phyloP scores from a whole-genome alignment of 176 grass and related monocot species.

The Zea mays region DNA sequence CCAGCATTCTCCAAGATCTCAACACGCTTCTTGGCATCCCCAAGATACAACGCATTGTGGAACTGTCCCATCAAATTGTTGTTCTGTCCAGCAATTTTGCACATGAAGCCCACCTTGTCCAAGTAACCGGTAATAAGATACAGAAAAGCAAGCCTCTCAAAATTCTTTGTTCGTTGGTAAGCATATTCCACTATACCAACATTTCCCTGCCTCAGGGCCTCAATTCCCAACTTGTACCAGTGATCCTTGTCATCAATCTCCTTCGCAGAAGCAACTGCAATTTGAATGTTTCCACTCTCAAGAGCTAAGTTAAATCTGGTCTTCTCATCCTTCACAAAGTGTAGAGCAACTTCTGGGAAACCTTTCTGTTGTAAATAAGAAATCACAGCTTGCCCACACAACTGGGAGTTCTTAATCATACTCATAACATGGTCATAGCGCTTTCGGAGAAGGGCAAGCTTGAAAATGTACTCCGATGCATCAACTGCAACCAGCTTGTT shows the following conservation, averaged over 20 bases:
- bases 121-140: slow-evolving; percentile 95
- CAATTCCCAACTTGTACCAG: slow-evolving; percentile 93
- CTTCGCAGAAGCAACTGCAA: slow-evolving; percentile 96
- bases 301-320: slow-evolving; percentile 96
- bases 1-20: slow-evolving; percentile 90
- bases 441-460: slow-evolving; percentile 79
- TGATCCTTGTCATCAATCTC: slow-evolving; percentile 99
- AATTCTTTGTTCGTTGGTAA: slow-evolving; percentile 95
- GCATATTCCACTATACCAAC: slow-evolving; percentile 98
- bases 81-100: slow-evolving; percentile 86
- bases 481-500: slow-evolving; percentile 80
- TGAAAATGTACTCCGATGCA: slow-evolving; percentile 98
- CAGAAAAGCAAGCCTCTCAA: slow-evolving; percentile 94
- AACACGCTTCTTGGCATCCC: slow-evolving; percentile 79
- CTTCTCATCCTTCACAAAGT: slow-evolving; percentile 99
- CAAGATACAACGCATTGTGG: slow-evolving; percentile 96
- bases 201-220: slow-evolving; percentile 93
- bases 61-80: slow-evolving; percentile 98
- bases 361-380: slow-evolving; percentile 98
- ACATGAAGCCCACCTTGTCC: slow-evolving; percentile 90
- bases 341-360: slow-evolving; percentile 97
- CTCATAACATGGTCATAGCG: slow-evolving; percentile 96
- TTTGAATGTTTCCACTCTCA: slow-evolving; percentile 98
- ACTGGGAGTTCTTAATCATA: slow-evolving; percentile 91
- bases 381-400: slow-evolving; percentile 95